Base-by-base conservation (phyloP, 2,329 filamentous ascomycete genomes). In the Botrytis aclada region DNA sequence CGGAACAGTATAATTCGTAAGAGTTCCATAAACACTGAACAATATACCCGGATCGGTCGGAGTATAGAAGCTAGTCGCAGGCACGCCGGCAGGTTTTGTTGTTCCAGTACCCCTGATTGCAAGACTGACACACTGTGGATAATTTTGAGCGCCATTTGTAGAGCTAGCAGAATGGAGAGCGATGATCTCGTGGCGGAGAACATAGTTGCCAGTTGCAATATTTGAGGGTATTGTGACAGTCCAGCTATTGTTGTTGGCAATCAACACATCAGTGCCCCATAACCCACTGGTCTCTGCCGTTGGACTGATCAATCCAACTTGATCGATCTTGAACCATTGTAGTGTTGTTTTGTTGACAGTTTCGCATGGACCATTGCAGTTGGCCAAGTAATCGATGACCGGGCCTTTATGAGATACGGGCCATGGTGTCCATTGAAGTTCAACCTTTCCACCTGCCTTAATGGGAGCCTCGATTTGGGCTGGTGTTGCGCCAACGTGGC, bases 371-470 rank as follows among this genome's bases (percentile, higher is more conserved):
- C 83, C 82, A 41, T 80, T 78, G 73, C 80, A 81, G 60, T 80
- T 80, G 12, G 80, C 80, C 3, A 80, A 72, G 56, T 79, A 79
- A 45, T 80, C 78, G 29, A 80, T 78, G n/a, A 81, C 73, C 1
- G 80, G 79, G 0, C 80, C 80, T 64, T 89, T 85, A 83, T 93
- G 88, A 71, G 84, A 86, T 16, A 86, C 83, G n/a, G 90, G 90
- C 90, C 90, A 93, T 16, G 76, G 74, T 73, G 85, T 87, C 90
- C 90, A 92, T 77, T 88, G 85, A 66, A 92, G 81, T 73, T 86
- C 83, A 76, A 92, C 80, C 14, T 83, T 84, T 75, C 84, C 83
- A 74, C 90, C 91, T 22, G 90, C 90, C n/a, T 84, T 83, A 54
- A 91, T 86, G n/a, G 85, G 82, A 29, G 86, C 88, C 75, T 85